Evolutionary conservation across 768 basidiomycete genomes (phyloP).

Genomic region (Mycena olivaceomarginata): DNA sequence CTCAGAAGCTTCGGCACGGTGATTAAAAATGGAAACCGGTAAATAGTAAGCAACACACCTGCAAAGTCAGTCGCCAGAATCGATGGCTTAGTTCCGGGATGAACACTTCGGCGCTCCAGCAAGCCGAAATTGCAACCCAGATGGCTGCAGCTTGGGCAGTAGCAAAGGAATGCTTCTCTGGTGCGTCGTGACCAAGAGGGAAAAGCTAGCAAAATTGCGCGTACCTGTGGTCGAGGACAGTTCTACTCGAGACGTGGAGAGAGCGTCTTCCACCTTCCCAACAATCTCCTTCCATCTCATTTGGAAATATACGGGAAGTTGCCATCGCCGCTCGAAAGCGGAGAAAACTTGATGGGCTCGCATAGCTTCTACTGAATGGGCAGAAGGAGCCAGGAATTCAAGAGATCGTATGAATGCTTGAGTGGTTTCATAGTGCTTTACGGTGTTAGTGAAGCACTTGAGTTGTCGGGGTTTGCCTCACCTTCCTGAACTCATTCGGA

Average conservation of each 20-base stretch:
- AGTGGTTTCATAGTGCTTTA: conserved; percentile 89
- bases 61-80: conserved; percentile 95
- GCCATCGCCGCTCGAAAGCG: conserved; percentile 92
- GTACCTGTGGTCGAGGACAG: conserved; percentile 64
- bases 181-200: conserved; percentile 16
- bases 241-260: conserved; percentile 66
- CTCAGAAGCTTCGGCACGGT: conserved; percentile 78
- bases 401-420: conserved; percentile 89
- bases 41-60: conserved; percentile 69
- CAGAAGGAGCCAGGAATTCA: conserved; percentile 89
- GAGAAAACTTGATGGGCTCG: conserved; percentile 81
- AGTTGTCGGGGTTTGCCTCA: conserved; percentile 54
- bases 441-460: conserved; percentile 20
- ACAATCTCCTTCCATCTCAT: conserved; percentile 98
- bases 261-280: conserved; percentile 80
- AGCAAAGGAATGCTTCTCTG: conserved; percentile 64
- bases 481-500: conserved; percentile 93
- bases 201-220: conserved; percentile 31
- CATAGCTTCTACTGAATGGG: conserved; percentile 81
- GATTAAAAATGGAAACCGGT: conserved; percentile 14
- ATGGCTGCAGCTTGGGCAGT: conserved; percentile 80
- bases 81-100: conserved; percentile 88
- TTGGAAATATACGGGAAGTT: conserved; percentile 97
- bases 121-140: conserved; percentile 83
- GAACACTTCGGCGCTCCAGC: conserved; percentile 93